Percentiles rank a stretch among this genome's conserved stretches.
Conservation (phyloP, 202 grass and related monocot species). For the Setaria viridis region DNA sequence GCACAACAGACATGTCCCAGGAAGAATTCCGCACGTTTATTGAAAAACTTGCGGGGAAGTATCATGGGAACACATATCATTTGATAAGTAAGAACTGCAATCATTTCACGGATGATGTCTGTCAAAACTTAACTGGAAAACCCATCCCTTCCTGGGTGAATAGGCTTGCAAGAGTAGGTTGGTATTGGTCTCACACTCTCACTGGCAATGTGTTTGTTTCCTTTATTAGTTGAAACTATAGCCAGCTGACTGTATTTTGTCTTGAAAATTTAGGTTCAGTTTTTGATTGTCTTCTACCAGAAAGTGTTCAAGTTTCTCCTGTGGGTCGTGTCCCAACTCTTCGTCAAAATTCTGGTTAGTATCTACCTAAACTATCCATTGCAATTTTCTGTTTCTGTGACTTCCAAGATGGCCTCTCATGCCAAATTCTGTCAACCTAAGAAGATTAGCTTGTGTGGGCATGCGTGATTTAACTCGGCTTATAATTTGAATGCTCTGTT, state of each 20-base stretch:
- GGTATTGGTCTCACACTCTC: slow-evolving; percentile 40
- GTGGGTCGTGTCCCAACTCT: slow-evolving; percentile 72
- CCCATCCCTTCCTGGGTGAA: slow-evolving; percentile 92
- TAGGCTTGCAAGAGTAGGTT: slow-evolving; percentile 94
- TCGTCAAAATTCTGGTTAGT: slow-evolving; percentile 58
- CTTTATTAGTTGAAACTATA: slow-evolving; percentile 5
- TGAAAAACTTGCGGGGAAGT: slow-evolving; percentile 76
- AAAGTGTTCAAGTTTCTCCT: slow-evolving; percentile 83
- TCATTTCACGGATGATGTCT: slow-evolving; percentile 94
- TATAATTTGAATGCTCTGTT: not conserved
- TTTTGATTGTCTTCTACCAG: slow-evolving; percentile 87
- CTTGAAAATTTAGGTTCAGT: slow-evolving; percentile 62
- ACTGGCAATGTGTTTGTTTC: slow-evolving; percentile 3
- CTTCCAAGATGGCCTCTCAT: not conserved
- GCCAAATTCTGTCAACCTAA: not conserved
- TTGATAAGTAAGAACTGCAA: slow-evolving; percentile 96
- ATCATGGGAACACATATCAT: slow-evolving; percentile 86
- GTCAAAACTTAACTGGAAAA: slow-evolving; percentile 75
- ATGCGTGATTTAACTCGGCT: not conserved
- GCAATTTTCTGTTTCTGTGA: slow-evolving; percentile 8
- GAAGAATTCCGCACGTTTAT: slow-evolving; percentile 85
- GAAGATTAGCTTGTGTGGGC: not conserved
- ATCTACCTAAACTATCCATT: slow-evolving; percentile 33
- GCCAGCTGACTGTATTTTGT: slow-evolving; percentile 29
- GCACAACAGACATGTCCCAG: slow-evolving; percentile 73